Percentiles rank a stretch among this genome's conserved stretches.
phyloP scores from a whole-genome alignment of 129 eudicot genomes.

The Logfia minima region DNA sequence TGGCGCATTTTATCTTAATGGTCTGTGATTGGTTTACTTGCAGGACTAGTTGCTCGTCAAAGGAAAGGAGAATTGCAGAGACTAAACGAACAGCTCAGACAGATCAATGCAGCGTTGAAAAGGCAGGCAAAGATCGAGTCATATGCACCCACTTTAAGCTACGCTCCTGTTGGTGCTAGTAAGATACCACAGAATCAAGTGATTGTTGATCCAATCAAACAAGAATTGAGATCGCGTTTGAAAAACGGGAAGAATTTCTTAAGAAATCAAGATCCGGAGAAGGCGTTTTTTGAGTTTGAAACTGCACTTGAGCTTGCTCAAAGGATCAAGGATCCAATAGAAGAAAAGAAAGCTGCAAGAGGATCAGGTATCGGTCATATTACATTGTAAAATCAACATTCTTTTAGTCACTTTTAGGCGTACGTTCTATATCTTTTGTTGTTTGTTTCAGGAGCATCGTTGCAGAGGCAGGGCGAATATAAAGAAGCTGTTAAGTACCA shows the following conservation, averaged over 20 bases:
- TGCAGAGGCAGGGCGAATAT: slow-evolving; percentile 2
- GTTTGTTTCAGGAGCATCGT: not conserved
- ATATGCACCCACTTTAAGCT: slow-evolving; percentile 10
- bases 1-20: not conserved
- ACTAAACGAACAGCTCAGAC: slow-evolving; percentile 1
- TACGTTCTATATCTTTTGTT: not conserved
- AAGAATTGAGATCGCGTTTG: not conserved
- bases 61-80: slow-evolving; percentile 5
- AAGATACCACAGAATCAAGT: slow-evolving; percentile 3
- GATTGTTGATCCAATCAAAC: slow-evolving; percentile 7
- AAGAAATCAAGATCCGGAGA: slow-evolving; percentile 3
- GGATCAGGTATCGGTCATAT: not conserved
- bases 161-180: not conserved
- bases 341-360: slow-evolving; percentile 11
- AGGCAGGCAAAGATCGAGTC: slow-evolving; percentile 15
- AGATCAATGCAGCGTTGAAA: slow-evolving; percentile 1
- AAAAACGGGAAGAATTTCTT: slow-evolving; percentile 2
- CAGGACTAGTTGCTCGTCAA: slow-evolving; percentile 10
- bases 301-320: slow-evolving; percentile 10
- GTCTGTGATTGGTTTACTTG: not conserved
- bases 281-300: not conserved
- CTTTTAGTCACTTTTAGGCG: not conserved
- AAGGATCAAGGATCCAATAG: not conserved
- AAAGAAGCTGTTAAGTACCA: not conserved
- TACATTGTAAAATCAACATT: not conserved